Percentiles rank a stretch among this genome's conserved stretches.
These are phyloP conservation scores for Ophiostoma ulmi DNA, from an alignment of 2,329 filamentous ascomycete genomes.

Conservation along the genomic window DNA sequence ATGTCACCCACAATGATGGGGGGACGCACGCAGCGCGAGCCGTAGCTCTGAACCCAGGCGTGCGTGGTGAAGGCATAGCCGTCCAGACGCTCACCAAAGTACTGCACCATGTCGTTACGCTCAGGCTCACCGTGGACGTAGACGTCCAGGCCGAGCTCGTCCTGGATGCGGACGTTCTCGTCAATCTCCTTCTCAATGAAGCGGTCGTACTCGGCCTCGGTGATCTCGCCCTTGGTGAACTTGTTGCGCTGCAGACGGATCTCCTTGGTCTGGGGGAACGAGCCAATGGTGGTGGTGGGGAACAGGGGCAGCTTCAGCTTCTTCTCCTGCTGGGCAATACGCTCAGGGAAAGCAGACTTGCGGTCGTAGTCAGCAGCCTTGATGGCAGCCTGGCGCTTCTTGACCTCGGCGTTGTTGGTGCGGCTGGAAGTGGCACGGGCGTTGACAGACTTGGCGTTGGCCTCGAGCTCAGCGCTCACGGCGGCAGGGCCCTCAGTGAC, in stretches of 20 bases:
- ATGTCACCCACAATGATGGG: slow-evolving; percentile 99
- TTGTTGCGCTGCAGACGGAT: slow-evolving; percentile 96
- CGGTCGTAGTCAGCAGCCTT: slow-evolving; percentile 82
- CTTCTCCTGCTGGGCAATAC: slow-evolving; percentile 84
- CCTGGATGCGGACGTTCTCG: slow-evolving; percentile 91
- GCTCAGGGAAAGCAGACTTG: slow-evolving; percentile 78
- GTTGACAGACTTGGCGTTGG: slow-evolving; percentile 91
- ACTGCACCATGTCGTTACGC: slow-evolving; percentile 99
- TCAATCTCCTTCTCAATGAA: slow-evolving; percentile 99
- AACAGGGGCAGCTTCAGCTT: slow-evolving; percentile 92
- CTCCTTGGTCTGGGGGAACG: slow-evolving; percentile 98
- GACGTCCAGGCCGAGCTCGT: slow-evolving; percentile 95
- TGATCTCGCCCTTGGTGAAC: slow-evolving; percentile 98
- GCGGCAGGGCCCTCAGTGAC: slow-evolving; percentile 86
- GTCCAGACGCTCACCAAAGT: slow-evolving; percentile 95
- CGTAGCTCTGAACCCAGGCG: slow-evolving; percentile 96
- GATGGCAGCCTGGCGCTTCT: slow-evolving; percentile 90
- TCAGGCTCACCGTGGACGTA: slow-evolving; percentile 98
- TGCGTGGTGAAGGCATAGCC: slow-evolving; percentile 99
- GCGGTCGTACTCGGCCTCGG: slow-evolving; percentile 84
- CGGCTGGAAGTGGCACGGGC: slow-evolving; percentile 85
- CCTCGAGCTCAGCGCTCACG: slow-evolving; percentile 84
- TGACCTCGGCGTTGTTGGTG: slow-evolving; percentile 96
- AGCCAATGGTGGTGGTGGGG: slow-evolving; percentile 98
- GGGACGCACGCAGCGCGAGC: slow-evolving; percentile 95